Evolutionary conservation across 306 rosid genomes (phyloP), one percentile per base, ranked within the genome.

Genomic region (Morella rubra): DNA sequence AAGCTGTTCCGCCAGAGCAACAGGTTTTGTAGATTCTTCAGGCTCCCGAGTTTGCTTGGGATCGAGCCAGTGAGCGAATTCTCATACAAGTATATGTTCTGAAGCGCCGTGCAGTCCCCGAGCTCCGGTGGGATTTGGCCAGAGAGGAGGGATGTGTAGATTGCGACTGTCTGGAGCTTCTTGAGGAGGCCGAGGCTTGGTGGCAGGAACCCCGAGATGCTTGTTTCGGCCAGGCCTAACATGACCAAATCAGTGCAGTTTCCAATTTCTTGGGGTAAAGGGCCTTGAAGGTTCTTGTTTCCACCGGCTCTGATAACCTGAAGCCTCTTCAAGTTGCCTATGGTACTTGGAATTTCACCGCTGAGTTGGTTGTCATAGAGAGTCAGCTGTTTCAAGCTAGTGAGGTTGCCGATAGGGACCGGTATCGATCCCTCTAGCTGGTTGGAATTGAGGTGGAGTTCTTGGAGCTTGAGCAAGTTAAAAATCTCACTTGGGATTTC

Each of bases 161-260:
- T 67, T 20, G 97, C 96, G 24, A 95, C 60, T 19, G 93, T 92
- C 52, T 88, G 82, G 61, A 95, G 96, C 72, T 88, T 90, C 80
- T 87, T 87, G 10, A 95, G 78, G 1, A 75, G 85, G 52, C 97
- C 97, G 4, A 92, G 70, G 22, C 83, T 75, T 19, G 93, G 58
- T 9, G 97, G 97, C 6, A 95, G 84, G 75, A 62, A 81, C 24
- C 97, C 99, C 1, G 96, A 86, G 60, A 92, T 80, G 70, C 97
- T 88, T 10, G 97, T 95, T 81, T 92, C 99, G 20, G 97, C 97
- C 3, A 95, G 67, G 0, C 99, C 99, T 81, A 95, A 19, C 88
- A 87, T 81, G 10, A 69, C 87, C 80, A 95, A 83, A 66, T 76
- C 81, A 19, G 90, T 79, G 82, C 95, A 92, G 82, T 92, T 90